Conservation (phyloP, 202 grass and related monocot species). For the Musa balbisiana region DNA sequence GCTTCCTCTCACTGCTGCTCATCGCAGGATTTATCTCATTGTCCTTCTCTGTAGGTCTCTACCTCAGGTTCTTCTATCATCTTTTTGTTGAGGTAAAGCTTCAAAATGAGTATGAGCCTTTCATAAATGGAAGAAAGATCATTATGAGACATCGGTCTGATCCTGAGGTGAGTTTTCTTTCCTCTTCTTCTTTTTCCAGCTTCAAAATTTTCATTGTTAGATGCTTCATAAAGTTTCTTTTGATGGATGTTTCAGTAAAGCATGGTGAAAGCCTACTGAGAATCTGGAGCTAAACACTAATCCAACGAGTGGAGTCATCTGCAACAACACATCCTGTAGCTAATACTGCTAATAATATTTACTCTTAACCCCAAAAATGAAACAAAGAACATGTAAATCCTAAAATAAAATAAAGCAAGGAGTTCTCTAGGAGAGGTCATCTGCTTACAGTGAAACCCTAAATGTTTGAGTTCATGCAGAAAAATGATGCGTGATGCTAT, state of each 20-base stretch:
- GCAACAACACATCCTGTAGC: too few relatives aligned
- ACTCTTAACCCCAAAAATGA: too few relatives aligned
- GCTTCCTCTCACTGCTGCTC: slow-evolving; percentile 2
- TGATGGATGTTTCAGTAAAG: too few relatives aligned
- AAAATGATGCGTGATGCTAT: not conserved
- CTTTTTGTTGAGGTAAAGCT: not conserved
- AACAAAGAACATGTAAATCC: too few relatives aligned
- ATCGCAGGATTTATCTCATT: slow-evolving; percentile 1
- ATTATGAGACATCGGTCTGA: not conserved
- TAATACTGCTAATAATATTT: too few relatives aligned
- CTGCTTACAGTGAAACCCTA: not conserved
- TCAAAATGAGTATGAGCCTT: not conserved
- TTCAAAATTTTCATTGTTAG: not conserved
- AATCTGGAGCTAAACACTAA: too few relatives aligned
- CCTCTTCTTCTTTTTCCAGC: not conserved
- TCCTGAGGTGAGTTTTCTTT: not conserved
- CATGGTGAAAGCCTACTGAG: too few relatives aligned
- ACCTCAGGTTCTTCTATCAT: slow-evolving; percentile 3
- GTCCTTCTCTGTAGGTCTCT: slow-evolving; percentile 9
- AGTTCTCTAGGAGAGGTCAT: not conserved
- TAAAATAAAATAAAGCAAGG: not conserved
- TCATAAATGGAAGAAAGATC: not conserved
- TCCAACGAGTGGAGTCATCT: too few relatives aligned
- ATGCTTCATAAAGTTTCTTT: too few relatives aligned
- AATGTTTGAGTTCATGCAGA: too few relatives aligned